These are phyloP conservation scores for Trichoderma sp. DNA, from an alignment of 2,329 filamentous ascomycete genomes.

Conservation along the genomic window DNA sequence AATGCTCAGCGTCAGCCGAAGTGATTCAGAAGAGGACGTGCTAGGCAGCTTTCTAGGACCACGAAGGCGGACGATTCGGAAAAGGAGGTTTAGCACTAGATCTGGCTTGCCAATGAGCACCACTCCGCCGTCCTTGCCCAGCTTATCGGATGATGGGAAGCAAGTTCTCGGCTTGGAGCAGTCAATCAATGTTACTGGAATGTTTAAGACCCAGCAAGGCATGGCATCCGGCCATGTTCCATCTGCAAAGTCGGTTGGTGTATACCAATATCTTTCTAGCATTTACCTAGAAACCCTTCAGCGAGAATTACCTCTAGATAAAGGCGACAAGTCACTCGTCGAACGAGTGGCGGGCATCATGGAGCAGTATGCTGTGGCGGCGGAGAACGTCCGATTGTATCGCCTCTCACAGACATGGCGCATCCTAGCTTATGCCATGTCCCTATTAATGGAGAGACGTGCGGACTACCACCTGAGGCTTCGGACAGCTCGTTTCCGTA, in stretches of 20 bases:
- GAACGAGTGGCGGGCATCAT: slow-evolving; percentile 51
- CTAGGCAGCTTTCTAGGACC: slow-evolving; percentile 59
- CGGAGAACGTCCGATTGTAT: slow-evolving; percentile 56
- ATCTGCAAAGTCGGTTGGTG: slow-evolving; percentile 46
- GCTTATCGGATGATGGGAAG: slow-evolving; percentile 35
- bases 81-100: slow-evolving; percentile 45
- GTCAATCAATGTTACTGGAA: slow-evolving; percentile 55
- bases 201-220: slow-evolving; percentile 58
- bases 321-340: slow-evolving; percentile 40
- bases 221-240: slow-evolving; percentile 62
- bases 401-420: slow-evolving; percentile 65
- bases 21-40: slow-evolving; percentile 65
- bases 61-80: slow-evolving; percentile 39
- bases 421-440: slow-evolving; percentile 56
- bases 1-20: slow-evolving; percentile 56
- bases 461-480: slow-evolving; percentile 57
- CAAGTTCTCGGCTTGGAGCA: slow-evolving; percentile 55
- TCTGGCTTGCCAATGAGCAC: slow-evolving; percentile 49
- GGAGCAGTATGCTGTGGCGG: slow-evolving; percentile 56
- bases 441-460: slow-evolving; percentile 52
- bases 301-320: slow-evolving; percentile 45
- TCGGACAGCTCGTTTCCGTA: slow-evolving; percentile 43
- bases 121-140: slow-evolving; percentile 49
- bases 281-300: slow-evolving; percentile 56
- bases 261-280: slow-evolving; percentile 56